These are phyloP conservation scores for Cucumis melo DNA, from an alignment of 306 rosid species.

Conservation along the genomic window DNA sequence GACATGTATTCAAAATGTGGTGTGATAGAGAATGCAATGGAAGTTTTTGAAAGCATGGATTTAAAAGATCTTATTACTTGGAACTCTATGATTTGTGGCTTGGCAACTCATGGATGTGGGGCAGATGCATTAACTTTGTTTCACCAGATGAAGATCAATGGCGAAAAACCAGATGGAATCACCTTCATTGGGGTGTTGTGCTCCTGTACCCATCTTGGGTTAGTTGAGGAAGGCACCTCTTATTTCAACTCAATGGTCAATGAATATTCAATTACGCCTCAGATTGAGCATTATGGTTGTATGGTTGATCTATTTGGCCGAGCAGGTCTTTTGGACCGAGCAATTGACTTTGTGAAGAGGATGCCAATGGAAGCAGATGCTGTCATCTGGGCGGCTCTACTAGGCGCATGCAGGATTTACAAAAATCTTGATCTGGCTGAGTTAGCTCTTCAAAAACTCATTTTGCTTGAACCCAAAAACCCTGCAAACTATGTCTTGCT, in stretches of 20 bases:
- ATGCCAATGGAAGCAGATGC: conserved; percentile 62
- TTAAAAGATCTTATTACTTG: conserved; percentile 32
- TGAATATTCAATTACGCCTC: conserved; percentile 33
- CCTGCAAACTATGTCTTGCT: conserved; percentile 70
- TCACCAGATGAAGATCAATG: conserved; percentile 37
- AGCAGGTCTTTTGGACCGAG: conserved; percentile 47
- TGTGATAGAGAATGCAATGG: conserved; percentile 38
- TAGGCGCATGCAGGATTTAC: conserved; percentile 31
- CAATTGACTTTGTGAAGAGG: conserved; percentile 38
- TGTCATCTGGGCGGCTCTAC: conserved; percentile 39
- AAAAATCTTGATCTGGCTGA: no score
- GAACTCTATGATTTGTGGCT: conserved; percentile 33
- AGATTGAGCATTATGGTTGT: conserved; percentile 51
- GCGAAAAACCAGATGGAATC: conserved; percentile 39
- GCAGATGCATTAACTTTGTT: conserved; percentile 46
- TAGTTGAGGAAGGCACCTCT: conserved; percentile 38
- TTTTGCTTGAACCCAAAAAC: conserved; percentile 60
- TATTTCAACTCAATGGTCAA: conserved; percentile 47
- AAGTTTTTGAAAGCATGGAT: conserved; percentile 37
- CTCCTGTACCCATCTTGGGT: conserved; percentile 62
- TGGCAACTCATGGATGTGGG: conserved; percentile 50
- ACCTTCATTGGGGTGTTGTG: conserved; percentile 52
- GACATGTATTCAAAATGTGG: no score
- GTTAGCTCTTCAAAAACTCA: no score
- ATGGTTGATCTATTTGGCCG: conserved; percentile 45